Evolutionary conservation across 1,284 basidiomycete species (phyloP), one percentile per base, ranked within the genome.

Genomic region (Coniferiporia sulphurascens): DNA sequence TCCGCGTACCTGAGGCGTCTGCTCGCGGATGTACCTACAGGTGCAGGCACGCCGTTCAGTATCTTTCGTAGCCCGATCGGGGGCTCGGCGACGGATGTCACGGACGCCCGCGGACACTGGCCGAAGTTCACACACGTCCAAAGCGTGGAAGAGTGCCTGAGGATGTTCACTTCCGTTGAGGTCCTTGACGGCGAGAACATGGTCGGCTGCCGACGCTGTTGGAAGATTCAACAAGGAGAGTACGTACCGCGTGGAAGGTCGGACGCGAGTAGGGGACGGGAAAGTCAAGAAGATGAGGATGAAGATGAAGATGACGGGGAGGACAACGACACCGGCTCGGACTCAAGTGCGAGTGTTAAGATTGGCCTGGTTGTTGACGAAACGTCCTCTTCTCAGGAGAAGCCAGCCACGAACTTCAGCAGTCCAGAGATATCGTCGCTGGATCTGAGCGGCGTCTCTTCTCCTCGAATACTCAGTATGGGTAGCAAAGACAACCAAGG

Each of bases 181-280:
- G 83, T 93, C 6, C 75, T 98, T 34, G 92, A 97, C 65, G 93
- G 93, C 0, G 93, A 96, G 65, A 97, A 98, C 67, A 89, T 87
- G 74, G 95, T 97, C 62, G 92, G 93, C 0, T 98, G 95, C 71
- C 82, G 90, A 65, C 82, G 89, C 59, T 98, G 95, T 74, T 98
- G 95, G 95, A 92, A 93, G 74, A 83, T 89, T 50, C 84, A 82
- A 48, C 84, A 92, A 66, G 87, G 87, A 9, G 65, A 77, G 58
- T 79, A 82, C 67, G 70, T 76, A 63, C 69, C 71, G 71, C 57
- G 71, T 62, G 34, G 72, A 70, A 8, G 73, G 69, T 13, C 72
- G 67, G 41, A 71, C 68, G 32, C 69, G 71, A 1, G 74, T 71
- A 62, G 67, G 63, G 44, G 67, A 61, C 60, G 66, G 10, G 70